These are phyloP conservation scores for Diospyros kaki DNA, from an alignment of 148 eudicot species.

Conservation along the genomic window DNA sequence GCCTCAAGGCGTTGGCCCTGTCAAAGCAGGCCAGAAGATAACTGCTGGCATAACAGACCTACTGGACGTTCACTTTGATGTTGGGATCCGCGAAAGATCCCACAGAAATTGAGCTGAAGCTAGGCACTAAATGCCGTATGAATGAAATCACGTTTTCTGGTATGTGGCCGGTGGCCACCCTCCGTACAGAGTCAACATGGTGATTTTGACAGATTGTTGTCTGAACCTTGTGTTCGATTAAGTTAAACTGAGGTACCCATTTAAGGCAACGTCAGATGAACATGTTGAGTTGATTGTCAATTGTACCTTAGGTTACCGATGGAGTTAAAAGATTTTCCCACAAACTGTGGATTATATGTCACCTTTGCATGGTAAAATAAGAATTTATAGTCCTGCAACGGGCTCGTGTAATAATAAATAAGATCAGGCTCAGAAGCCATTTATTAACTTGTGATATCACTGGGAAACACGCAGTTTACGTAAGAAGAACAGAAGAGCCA, in stretches of 20 bases:
- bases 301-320: not conserved
- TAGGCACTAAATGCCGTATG: not conserved
- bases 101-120: conserved; percentile 17
- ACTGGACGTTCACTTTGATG: conserved; percentile 64
- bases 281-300: not conserved
- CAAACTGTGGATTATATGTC: not conserved
- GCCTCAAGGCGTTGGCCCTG: conserved; percentile 92
- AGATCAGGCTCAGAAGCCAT: not conserved
- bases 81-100: conserved; percentile 43
- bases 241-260: not conserved
- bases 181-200: not conserved
- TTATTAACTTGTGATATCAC: not conserved
- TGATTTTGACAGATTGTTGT: not conserved
- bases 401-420: not conserved
- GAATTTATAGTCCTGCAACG: not conserved
- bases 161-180: not conserved
- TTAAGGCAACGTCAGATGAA: not conserved
- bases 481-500: not conserved
- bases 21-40: conserved; percentile 78
- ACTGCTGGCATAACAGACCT: conserved; percentile 92
- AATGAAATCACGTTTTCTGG: not conserved
- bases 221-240: not conserved
- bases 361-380: not conserved
- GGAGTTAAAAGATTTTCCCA: not conserved
- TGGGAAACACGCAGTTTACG: not conserved